phyloP scores from a whole-genome alignment of 2,329 filamentous ascomycete genomes.

The Ceratocystiopsis brevicomis region DNA sequence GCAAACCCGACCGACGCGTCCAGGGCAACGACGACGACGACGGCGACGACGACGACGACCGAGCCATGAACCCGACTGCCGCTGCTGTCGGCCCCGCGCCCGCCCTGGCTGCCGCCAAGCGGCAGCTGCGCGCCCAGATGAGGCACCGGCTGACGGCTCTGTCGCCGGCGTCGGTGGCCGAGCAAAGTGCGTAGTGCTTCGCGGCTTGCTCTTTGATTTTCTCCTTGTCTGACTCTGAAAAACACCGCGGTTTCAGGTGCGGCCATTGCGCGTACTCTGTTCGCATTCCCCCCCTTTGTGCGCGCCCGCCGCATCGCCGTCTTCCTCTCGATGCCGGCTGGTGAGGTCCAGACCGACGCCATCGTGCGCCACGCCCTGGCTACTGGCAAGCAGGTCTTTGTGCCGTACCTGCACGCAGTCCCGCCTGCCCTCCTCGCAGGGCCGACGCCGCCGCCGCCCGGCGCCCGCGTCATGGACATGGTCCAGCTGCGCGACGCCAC shows the following conservation, averaged over 20 bases:
- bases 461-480: conserved; percentile 73
- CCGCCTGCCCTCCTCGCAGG: conserved; percentile 15
- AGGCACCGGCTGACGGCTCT: conserved; percentile 45
- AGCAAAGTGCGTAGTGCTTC: conserved; percentile 35
- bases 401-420: conserved; percentile 67
- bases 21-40: too few relatives aligned
- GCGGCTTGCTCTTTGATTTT: too few relatives aligned
- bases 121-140: conserved; percentile 52
- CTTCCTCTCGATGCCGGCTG: conserved; percentile 81
- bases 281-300: conserved; percentile 53
- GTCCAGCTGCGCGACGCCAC: conserved; percentile 51
- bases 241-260: conserved; percentile 10
- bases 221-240: too few relatives aligned
- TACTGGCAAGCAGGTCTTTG: conserved; percentile 67
- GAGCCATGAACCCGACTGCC: neutral
- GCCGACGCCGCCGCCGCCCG: too few relatives aligned
- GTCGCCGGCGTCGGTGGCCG: conserved; percentile 37
- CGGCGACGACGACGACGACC: too few relatives aligned
- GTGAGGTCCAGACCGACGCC: conserved; percentile 65
- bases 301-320: conserved; percentile 61
- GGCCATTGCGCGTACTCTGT: conserved; percentile 43
- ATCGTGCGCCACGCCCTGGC: conserved; percentile 68
- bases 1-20: too few relatives aligned
- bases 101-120: conserved; percentile 49
- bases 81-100: conserved; percentile 22